Conservation (phyloP, 2,329 filamentous ascomycete genomes). For the Fusarium buharicum region DNA sequence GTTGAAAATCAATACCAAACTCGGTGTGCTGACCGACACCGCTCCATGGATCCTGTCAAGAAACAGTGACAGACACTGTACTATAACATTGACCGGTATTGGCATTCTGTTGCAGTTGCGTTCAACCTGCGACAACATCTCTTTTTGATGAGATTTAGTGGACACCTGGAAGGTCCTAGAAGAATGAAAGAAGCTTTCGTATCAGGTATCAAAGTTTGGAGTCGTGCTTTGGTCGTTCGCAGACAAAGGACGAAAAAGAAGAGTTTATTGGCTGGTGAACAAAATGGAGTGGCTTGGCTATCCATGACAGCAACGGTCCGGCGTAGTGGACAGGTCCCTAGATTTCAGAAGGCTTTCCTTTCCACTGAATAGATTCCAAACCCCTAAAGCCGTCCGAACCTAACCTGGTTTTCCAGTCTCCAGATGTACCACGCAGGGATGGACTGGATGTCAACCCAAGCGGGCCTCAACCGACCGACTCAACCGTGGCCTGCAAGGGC, state of each 20-base stretch:
- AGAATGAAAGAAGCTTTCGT: conserved; percentile 9
- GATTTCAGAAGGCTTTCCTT: conserved; percentile 17
- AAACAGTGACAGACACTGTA: conserved; percentile 33
- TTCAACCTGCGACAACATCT: conserved; percentile 30
- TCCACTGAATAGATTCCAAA: conserved; percentile 10
- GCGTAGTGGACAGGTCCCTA: conserved; percentile 20
- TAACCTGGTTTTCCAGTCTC: conserved; percentile 4
- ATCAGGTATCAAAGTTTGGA: conserved; percentile 9
- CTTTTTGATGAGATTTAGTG: conserved; percentile 18
- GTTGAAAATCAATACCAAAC: conserved; percentile 34
- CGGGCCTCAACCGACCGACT: conserved; percentile 25
- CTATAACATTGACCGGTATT: conserved; percentile 8
- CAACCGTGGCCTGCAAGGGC: conserved; percentile 40
- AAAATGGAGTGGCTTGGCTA: conserved; percentile 4
- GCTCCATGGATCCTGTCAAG: conserved; percentile 18
- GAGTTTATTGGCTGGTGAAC: conserved; percentile 7
- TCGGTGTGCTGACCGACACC: conserved; percentile 33
- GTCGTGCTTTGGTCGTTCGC: conserved; percentile 18
- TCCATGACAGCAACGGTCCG: conserved; percentile 6
- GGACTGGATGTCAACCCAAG: conserved; percentile 25
- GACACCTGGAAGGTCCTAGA: conserved; percentile 17
- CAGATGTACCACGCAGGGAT: not conserved
- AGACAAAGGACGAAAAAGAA: conserved; percentile 3
- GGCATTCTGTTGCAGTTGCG: conserved; percentile 24
- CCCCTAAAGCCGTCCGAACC: conserved; percentile 18